Conservation (phyloP, 2,329 filamentous ascomycete genomes). For the Sclerotinia nivalis region DNA sequence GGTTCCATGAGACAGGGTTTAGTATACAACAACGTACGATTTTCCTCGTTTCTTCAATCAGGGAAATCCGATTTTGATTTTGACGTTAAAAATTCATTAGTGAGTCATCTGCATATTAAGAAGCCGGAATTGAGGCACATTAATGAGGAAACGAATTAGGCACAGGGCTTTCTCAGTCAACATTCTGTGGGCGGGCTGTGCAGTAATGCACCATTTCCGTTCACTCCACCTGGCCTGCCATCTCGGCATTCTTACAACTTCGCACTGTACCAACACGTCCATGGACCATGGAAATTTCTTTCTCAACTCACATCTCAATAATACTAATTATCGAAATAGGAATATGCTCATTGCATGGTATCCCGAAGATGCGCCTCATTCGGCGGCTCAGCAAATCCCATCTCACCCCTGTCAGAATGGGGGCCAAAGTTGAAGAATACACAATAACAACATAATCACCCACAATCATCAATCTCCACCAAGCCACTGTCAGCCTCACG, state of each 20-base stretch:
- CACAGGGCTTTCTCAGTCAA: neutral
- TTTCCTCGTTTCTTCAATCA: neutral
- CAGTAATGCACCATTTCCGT: neutral
- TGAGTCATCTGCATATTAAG: neutral
- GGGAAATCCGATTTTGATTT: neutral
- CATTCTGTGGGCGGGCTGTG: neutral
- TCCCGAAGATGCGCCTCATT: neutral
- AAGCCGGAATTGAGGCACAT: neutral
- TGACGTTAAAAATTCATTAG: neutral
- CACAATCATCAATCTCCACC: neutral
- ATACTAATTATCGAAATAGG: neutral
- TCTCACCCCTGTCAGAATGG: conserved; percentile 7
- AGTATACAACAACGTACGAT: neutral
- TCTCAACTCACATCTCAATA: neutral
- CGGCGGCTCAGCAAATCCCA: conserved; percentile 14
- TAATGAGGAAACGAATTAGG: neutral
- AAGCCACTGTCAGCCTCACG: conserved; percentile 23
- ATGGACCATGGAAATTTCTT: neutral
- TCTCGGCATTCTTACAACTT: neutral
- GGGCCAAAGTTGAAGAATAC: conserved; percentile 15
- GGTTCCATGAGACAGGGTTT: neutral
- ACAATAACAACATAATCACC: neutral
- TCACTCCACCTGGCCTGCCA: neutral
- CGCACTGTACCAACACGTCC: neutral
- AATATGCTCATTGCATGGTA: neutral